A percentile compares a stretch with the other conserved stretches of the same genome.
Evolutionary conservation across 768 basidiomycete genomes (phyloP).

Genomic region (Nidularia sp.): DNA sequence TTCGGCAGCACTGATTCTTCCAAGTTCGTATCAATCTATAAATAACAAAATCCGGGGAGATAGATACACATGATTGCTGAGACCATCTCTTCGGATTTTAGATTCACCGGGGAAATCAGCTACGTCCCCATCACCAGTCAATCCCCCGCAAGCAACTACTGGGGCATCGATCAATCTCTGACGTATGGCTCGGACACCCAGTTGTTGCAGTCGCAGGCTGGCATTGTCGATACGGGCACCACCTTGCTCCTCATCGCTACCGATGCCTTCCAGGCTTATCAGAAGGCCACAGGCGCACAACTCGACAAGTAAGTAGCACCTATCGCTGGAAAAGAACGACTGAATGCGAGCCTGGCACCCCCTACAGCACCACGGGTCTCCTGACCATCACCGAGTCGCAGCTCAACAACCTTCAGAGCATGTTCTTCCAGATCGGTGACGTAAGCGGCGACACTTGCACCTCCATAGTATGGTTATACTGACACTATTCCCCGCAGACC

Average conservation of each 20-base stretch:
- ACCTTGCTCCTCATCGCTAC: slow-evolving; percentile 54
- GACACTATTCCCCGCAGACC: slow-evolving; percentile 17
- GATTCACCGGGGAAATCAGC: slow-evolving; percentile 19
- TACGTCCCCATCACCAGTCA: slow-evolving; percentile 35
- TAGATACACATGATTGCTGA: no score
- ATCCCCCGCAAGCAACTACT: slow-evolving; percentile 39
- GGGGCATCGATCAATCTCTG: slow-evolving; percentile 51
- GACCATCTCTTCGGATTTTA: background rate
- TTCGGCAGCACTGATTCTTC: slow-evolving; percentile 48
- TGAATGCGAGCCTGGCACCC: background rate
- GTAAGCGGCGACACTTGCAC: slow-evolving; percentile 16
- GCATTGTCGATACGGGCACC: slow-evolving; percentile 51
- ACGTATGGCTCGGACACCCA: slow-evolving; percentile 30
- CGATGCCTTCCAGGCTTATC: slow-evolving; percentile 55
- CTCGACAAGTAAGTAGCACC: slow-evolving; percentile 36
- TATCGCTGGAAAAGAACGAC: no score
- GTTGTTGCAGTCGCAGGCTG: slow-evolving; percentile 32
- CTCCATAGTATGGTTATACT: background rate
- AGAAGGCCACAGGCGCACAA: slow-evolving; percentile 47
- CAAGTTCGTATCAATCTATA: slow-evolving; percentile 29
- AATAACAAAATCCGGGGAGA: no score
- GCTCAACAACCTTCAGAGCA: slow-evolving; percentile 41
- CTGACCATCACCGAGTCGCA: slow-evolving; percentile 47
- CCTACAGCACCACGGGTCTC: slow-evolving; percentile 46
- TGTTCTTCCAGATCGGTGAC: slow-evolving; percentile 49